Evolutionary conservation across 2,329 filamentous ascomycete species (phyloP), one percentile per base, ranked within the genome.

Genomic region (Aureobasidium musti): DNA sequence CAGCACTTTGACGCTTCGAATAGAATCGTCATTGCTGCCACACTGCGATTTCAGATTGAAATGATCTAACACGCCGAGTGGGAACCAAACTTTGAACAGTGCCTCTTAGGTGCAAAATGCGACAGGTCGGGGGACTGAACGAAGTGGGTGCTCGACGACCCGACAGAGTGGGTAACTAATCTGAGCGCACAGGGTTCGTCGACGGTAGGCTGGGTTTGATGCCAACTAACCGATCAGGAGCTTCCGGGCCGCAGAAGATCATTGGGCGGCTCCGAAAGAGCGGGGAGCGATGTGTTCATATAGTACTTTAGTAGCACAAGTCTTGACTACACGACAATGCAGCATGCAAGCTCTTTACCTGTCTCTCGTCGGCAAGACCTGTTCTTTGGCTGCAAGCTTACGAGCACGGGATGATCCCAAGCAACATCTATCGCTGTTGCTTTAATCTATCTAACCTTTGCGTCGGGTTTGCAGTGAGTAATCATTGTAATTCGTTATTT

Each of bases 201-300:
- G 60, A 63, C 26, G 60, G 60, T 63, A 63, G 60, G 60, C 60
- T 63, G 60, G 60, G 45, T 63, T 39, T 52, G 45, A 45, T 54
- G 61, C 49, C 61, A 64, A 17, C 61, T 64, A 64, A 54, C 49
- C 59, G 23, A 63, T 47, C 37, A 50, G 61, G 61, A 64, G 47
- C 47, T 54, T 64, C 61, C 61, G 61, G 61, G 47, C 61, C 61
- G 61, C 61, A 53, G 61, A 30, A 64, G 61, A 64, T 64, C 61
- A 64, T 64, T 64, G 61, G 61, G 47, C 49, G 49, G 35, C 61
- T 37, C 61, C 47, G 57, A 45, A 54, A 54, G 49, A 64, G 49
- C 49, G 61, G 61, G 49, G 47, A 54, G 35, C 26, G 47, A 53
- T 64, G 61, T 30, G 61, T 53, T 64, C 61, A 53, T 64, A 26